phyloP scores from a whole-genome alignment of 352 stramenopile genomes.

The Elongisporangium senticosum region DNA sequence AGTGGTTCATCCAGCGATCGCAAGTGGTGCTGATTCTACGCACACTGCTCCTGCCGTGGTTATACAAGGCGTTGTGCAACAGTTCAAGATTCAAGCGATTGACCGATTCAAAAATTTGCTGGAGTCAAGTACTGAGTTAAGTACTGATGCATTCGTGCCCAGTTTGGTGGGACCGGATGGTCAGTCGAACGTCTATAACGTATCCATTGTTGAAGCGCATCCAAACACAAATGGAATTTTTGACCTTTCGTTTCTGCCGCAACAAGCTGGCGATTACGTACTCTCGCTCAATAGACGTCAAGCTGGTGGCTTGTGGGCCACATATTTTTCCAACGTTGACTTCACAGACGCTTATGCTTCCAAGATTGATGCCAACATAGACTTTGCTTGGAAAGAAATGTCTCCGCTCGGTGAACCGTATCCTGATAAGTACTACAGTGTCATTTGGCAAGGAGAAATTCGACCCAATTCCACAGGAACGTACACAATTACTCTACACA shows the following conservation, averaged over 20 bases:
- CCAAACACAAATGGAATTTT: constrained; percentile 90
- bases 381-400: constrained; percentile 83
- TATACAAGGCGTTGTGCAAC: constrained; percentile 62
- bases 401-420: constrained; percentile 61
- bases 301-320: constrained; percentile 86
- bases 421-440: constrained; percentile 73
- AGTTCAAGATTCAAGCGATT: constrained; percentile 85
- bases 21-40: constrained; percentile 52
- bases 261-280: constrained; percentile 74
- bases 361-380: constrained; percentile 64
- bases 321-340: constrained; percentile 87
- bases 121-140: constrained; percentile 66
- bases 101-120: constrained; percentile 92
- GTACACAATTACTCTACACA: constrained; percentile 75
- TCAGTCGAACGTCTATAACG: constrained; percentile 21
- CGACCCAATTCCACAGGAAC: constrained; percentile 34
- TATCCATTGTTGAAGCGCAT: constrained; percentile 40
- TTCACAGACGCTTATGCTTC: constrained; percentile 80
- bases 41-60: constrained; percentile 81
- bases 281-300: constrained; percentile 72
- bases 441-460: constrained; percentile 63
- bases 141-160: constrained; percentile 46
- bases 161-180: constrained; percentile 37
- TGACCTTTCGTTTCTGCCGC: constrained; percentile 66
- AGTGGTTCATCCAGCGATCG: constrained; percentile 70